Percentiles rank a stretch among this genome's conserved stretches.
phyloP scores from a whole-genome alignment of 1,284 basidiomycete species.

The Microbotryum lychnidis-dioicae region DNA sequence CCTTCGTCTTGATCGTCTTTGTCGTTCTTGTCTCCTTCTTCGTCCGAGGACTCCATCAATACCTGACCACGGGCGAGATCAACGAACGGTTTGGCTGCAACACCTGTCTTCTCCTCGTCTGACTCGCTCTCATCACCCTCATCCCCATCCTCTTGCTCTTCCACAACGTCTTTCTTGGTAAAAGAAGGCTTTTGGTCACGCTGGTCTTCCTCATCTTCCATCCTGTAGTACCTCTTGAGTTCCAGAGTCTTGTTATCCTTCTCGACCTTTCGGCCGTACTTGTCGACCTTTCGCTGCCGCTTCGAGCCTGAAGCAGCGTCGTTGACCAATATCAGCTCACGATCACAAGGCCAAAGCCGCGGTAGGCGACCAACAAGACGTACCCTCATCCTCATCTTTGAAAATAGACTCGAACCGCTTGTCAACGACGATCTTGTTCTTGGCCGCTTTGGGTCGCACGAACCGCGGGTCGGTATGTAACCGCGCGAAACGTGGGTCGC shows the following conservation, averaged over 20 bases:
- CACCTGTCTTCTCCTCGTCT: constrained; percentile 11
- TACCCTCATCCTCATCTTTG: constrained; percentile 43
- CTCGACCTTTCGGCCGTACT: constrained; percentile 75
- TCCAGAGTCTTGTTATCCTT: constrained; percentile 62
- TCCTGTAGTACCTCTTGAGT: constrained; percentile 71
- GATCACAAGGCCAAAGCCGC: background rate
- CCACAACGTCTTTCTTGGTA: constrained; percentile 40
- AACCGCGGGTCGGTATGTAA: constrained; percentile 90
- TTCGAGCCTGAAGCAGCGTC: constrained; percentile 9
- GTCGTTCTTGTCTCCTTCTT: constrained; percentile 48
- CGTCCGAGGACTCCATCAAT: constrained; percentile 69
- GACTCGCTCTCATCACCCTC: constrained; percentile 41
- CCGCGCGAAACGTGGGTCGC: constrained; percentile 73
- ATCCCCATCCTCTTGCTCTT: constrained; percentile 6
- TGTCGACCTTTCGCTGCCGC: constrained; percentile 64
- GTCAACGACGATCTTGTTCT: constrained; percentile 79
- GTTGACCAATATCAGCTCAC: no score
- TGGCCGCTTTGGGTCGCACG: constrained; percentile 67
- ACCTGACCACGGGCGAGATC: constrained; percentile 90
- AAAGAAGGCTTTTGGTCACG: constrained; percentile 45
- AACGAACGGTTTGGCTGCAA: constrained; percentile 43
- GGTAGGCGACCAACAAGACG: constrained; percentile 41
- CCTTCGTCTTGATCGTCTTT: constrained; percentile 47
- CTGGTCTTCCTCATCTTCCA: constrained; percentile 45
- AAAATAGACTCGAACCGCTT: constrained; percentile 87